Percentiles rank a stretch among this genome's conserved stretches.
Evolutionary conservation across 352 stramenopile species (phyloP).

Genomic region (Phytopythium litorale): DNA sequence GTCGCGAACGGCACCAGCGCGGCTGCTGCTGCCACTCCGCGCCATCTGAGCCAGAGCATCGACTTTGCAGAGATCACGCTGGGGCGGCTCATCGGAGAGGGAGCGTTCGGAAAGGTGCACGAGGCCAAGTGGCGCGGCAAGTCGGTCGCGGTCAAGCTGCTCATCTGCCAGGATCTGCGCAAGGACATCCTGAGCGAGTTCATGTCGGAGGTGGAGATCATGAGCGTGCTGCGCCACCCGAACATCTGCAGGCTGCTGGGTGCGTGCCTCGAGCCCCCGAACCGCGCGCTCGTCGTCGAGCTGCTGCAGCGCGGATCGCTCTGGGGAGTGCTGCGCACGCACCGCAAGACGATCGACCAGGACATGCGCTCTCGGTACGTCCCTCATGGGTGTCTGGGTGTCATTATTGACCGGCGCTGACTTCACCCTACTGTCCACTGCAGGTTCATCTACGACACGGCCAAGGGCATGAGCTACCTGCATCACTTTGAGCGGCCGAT

Average conservation of each 20-base stretch:
- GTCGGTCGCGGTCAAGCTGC: constrained; percentile 71
- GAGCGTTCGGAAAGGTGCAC: constrained; percentile 78
- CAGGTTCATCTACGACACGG: constrained; percentile 70
- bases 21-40: no score
- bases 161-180: constrained; percentile 67
- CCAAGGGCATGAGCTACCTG: constrained; percentile 87
- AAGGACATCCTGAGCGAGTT: constrained; percentile 68
- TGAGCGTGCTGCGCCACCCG: constrained; percentile 91
- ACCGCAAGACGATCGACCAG: constrained; percentile 4
- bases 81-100: constrained; percentile 46
- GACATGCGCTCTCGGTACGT: no score
- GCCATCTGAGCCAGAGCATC: no score
- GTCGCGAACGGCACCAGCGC: no score
- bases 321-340: constrained; percentile 86
- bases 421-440: constrained; percentile 17
- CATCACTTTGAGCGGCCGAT: constrained; percentile 84
- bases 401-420: no score
- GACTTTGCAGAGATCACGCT: no score
- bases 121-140: constrained; percentile 49
- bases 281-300: constrained; percentile 95
- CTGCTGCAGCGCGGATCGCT: constrained; percentile 91
- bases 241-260: constrained; percentile 97
- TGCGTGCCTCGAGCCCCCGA: constrained; percentile 91
- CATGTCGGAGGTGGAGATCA: constrained; percentile 79
- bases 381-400: no score